Conservation (phyloP, 1,284 basidiomycete species). For the Pseudozyma tsukubaensis region DNA sequence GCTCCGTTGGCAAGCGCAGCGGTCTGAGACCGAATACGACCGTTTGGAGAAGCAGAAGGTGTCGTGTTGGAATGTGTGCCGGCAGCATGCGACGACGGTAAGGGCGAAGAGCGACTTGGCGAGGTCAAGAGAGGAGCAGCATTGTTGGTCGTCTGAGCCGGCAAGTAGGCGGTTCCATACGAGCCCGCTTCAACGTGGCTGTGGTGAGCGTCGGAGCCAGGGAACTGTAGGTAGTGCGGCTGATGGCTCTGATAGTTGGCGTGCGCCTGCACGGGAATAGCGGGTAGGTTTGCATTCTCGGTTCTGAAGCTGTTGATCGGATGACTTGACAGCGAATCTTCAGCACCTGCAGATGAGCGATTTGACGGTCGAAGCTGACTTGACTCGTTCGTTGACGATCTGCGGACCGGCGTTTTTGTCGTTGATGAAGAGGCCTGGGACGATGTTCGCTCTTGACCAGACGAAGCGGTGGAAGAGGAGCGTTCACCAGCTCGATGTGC, state of each 20-base stretch:
- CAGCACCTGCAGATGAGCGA: conserved; percentile 7
- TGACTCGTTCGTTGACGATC: conserved; percentile 1
- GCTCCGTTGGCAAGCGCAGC: conserved; percentile 26
- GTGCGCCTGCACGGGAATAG: conserved; percentile 30
- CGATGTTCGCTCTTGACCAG: conserved; percentile 3
- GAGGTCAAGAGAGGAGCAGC: conserved; percentile 29
- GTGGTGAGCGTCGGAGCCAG: neutral
- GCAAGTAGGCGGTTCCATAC: conserved; percentile 8
- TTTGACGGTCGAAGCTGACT: conserved; percentile 5
- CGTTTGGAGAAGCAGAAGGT: conserved; percentile 32
- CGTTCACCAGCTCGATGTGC: conserved; percentile 13
- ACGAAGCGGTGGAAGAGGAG: neutral
- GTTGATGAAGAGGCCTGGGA: conserved; percentile 3
- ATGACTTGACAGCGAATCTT: conserved; percentile 14
- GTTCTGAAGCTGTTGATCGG: conserved; percentile 17
- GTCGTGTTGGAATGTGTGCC: conserved; percentile 1
- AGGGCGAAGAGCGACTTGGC: conserved; percentile 29
- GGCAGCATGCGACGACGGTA: conserved; percentile 16
- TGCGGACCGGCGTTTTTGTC: conserved; percentile 15
- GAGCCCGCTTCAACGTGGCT: neutral
- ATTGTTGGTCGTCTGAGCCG: conserved; percentile 12
- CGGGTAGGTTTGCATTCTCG: conserved; percentile 25
- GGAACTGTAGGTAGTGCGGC: conserved; percentile 1
- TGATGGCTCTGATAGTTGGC: neutral
- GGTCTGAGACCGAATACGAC: conserved; percentile 39